Conservation (phyloP, 768 basidiomycete genomes). For the Leccinum subgranulosum region DNA sequence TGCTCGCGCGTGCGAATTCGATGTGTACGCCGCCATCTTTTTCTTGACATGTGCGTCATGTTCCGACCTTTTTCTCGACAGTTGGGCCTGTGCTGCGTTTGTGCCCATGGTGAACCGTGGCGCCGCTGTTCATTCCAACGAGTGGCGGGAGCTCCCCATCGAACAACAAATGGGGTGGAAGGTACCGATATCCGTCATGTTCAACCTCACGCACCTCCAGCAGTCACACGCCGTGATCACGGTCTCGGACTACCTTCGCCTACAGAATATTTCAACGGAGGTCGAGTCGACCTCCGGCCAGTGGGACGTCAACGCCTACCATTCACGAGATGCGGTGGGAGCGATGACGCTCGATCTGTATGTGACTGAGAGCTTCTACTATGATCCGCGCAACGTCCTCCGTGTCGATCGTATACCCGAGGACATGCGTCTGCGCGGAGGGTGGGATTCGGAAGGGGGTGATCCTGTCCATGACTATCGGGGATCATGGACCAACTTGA, state of each 20-base stretch:
- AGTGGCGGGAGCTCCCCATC: conserved; percentile 39
- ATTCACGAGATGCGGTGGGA: conserved; percentile 19
- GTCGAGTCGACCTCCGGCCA: conserved; percentile 36
- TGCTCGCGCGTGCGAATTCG: conserved; percentile 43
- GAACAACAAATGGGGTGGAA: conserved; percentile 36
- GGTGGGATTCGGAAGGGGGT: conserved; percentile 21
- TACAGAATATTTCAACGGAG: conserved; percentile 34
- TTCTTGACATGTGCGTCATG: not conserved
- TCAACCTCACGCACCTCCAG: conserved; percentile 41
- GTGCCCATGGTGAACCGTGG: conserved; percentile 45
- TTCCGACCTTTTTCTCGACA: conserved; percentile 6
- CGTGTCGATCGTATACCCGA: conserved; percentile 37
- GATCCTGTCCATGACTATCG: conserved; percentile 11
- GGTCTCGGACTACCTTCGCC: conserved; percentile 39
- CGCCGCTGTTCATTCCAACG: conserved; percentile 36
- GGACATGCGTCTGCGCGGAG: conserved; percentile 32
- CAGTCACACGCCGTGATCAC: conserved; percentile 37
- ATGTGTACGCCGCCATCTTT: conserved; percentile 17
- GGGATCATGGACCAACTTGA: conserved; percentile 21
- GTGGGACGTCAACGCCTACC: conserved; percentile 38
- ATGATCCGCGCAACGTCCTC: conserved; percentile 32
- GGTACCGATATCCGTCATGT: conserved; percentile 38
- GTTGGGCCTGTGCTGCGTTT: conserved; percentile 38
- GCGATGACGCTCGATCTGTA: conserved; percentile 23
- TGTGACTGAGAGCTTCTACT: conserved; percentile 37